Conservation (phyloP, 352 stramenopile genomes). For the Blastocystis sp. region DNA sequence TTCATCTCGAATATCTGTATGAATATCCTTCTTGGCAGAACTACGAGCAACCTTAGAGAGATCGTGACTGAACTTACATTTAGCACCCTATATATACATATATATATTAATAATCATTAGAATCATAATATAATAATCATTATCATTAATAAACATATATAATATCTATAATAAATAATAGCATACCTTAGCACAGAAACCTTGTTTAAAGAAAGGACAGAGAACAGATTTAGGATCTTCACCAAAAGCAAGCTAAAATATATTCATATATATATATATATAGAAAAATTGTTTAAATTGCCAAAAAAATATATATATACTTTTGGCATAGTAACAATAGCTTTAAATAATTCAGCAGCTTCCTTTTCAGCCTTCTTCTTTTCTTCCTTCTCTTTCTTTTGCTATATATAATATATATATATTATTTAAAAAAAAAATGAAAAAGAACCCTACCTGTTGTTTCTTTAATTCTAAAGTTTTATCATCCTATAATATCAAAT, state of each 20-base stretch:
- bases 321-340: constrained; percentile 37
- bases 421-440: not conserved
- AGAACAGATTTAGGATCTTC: constrained; percentile 64
- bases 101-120: constrained; percentile 9
- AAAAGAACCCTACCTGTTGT: constrained; percentile 44
- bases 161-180: too few species aligned
- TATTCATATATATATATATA: not conserved
- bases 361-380: constrained; percentile 50
- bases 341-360: constrained; percentile 58
- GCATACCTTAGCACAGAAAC: constrained; percentile 64
- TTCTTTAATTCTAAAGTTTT: constrained; percentile 56
- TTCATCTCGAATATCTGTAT: constrained; percentile 56
- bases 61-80: constrained; percentile 67
- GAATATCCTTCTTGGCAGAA: constrained; percentile 63
- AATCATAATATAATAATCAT: too few species aligned
- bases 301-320: not conserved
- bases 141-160: too few species aligned
- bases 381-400: constrained; percentile 49
- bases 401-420: constrained; percentile 44
- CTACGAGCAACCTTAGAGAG: constrained; percentile 59
- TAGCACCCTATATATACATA: too few species aligned
- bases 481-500: too few species aligned
- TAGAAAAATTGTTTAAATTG: not conserved
- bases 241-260: constrained; percentile 54
- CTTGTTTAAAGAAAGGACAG: constrained; percentile 65